phyloP scores from a whole-genome alignment of 2,329 filamentous ascomycete species.

The Beauveria varroae region DNA sequence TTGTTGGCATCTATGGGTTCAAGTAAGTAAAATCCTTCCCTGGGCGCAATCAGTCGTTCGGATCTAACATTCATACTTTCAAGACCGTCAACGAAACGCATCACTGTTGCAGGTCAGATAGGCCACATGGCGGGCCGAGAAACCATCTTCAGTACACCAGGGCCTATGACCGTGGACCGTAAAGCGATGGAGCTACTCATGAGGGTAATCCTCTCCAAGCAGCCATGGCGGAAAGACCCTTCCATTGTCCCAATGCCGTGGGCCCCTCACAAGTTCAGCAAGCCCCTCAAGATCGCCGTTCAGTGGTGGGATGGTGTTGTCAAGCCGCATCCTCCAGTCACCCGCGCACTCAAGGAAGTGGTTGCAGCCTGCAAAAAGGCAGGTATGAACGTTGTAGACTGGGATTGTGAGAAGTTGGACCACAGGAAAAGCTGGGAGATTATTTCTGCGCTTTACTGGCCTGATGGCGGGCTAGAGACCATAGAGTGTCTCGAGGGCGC shows the following conservation, averaged over 20 bases:
- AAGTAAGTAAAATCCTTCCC: slow-evolving; percentile 16
- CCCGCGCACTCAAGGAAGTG: slow-evolving; percentile 47
- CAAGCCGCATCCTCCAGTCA: slow-evolving; percentile 51
- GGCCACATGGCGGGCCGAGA: slow-evolving; percentile 28
- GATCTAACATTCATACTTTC: not conserved
- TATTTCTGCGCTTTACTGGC: slow-evolving; percentile 41
- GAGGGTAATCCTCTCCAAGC: slow-evolving; percentile 22
- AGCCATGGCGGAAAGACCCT: slow-evolving; percentile 28
- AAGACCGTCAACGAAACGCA: slow-evolving; percentile 25
- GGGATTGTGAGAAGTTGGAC: slow-evolving; percentile 41
- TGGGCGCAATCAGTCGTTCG: not conserved
- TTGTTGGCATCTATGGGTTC: slow-evolving; percentile 29
- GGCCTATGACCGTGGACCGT: slow-evolving; percentile 28
- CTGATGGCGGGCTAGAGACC: slow-evolving; percentile 52
- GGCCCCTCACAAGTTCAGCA: slow-evolving; percentile 25
- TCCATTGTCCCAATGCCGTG: slow-evolving; percentile 25
- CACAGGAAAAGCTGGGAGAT: slow-evolving; percentile 46
- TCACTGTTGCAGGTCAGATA: slow-evolving; percentile 21
- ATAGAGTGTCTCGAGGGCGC: slow-evolving; percentile 40
- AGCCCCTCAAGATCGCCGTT: slow-evolving; percentile 52
- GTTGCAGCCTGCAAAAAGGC: slow-evolving; percentile 40
- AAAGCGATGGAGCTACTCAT: slow-evolving; percentile 29
- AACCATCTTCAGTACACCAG: slow-evolving; percentile 24
- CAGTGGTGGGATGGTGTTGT: slow-evolving; percentile 54
- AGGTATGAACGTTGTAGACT: slow-evolving; percentile 47